A percentile compares a stretch with the other conserved stretches of the same genome.
phyloP scores from a whole-genome alignment of 1,139 yeast genomes.

The Scheffersomyces segobiensis region DNA sequence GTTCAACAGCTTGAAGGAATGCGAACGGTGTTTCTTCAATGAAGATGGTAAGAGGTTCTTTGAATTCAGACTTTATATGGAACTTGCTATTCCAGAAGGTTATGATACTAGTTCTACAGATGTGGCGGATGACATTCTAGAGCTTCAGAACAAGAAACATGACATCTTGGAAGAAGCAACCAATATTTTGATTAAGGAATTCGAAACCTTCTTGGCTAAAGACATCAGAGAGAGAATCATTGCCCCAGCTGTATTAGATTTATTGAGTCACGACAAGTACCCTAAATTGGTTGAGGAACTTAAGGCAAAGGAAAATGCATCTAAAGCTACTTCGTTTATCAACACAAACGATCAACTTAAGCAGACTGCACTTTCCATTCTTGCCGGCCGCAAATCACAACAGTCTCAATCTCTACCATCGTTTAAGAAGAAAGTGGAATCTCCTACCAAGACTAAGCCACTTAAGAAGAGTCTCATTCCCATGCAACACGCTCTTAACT shows the following conservation, averaged over 20 bases:
- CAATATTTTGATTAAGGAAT: conserved; percentile 59
- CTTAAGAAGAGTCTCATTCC: conserved; percentile 47
- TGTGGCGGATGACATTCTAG: conserved; percentile 7
- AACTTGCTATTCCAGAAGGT: conserved; percentile 47
- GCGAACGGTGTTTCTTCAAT: conserved; percentile 61
- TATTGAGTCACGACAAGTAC: conserved; percentile 60
- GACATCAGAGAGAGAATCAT: conserved; percentile 76
- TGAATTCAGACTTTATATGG: conserved; percentile 57
- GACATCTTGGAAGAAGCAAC: conserved; percentile 59
- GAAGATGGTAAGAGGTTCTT: conserved; percentile 64
- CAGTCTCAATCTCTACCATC: conserved; percentile 23
- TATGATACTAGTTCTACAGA: conserved; percentile 9
- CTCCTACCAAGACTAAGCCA: conserved; percentile 11
- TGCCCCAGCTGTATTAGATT: conserved; percentile 68
- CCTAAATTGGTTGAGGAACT: conserved; percentile 53
- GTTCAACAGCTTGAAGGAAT: conserved; percentile 63
- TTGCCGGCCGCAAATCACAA: conserved; percentile 25
- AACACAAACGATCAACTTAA: conserved; percentile 14
- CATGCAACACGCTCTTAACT: conserved; percentile 72
- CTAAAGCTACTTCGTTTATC: conserved; percentile 16
- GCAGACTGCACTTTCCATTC: conserved; percentile 28
- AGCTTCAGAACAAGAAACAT: conserved; percentile 10
- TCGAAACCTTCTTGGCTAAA: conserved; percentile 61
- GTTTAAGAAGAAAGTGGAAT: conserved; percentile 42
- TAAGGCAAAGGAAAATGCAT: conserved; percentile 34